Base-by-base conservation (phyloP, 2,329 filamentous ascomycete species). In the Trichoderma citrinoviride region DNA sequence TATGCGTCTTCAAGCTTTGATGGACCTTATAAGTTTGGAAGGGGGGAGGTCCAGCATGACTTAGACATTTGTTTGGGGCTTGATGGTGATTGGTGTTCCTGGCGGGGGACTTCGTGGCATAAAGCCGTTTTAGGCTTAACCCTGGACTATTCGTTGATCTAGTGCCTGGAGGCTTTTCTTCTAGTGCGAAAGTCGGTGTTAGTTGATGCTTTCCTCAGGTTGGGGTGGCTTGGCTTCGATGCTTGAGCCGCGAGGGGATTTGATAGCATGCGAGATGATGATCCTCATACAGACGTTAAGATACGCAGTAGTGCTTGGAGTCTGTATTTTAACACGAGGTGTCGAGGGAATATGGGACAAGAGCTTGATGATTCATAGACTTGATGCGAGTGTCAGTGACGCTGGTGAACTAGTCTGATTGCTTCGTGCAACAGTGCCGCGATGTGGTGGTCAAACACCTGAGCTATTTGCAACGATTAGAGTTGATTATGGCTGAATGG, bases 71-170 rank as follows among this genome's bases (percentile, higher is more conserved):
- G 4, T 21, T 50, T 4, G 7, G 27, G 37, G 0, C n/a, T 23
- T 7, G 25, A 8, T 21, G 40, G 5, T 60, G 14, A 61, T 53
- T 53, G 58, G 47, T 53, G 37, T 50, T 50, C 57, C 19, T 61
- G 40, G 60, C 46, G 19, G 52, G 49, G 8, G 17, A 21, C 43
- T 44, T 65, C 64, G 64, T 56, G 49, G 50, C 56, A 65, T 63
- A 25, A 65, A 63, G 64, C 64, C 64, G 27, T 33, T 52, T 52
- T 52, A 27, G 49, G 49, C 8, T 52, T 52, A 52, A 7, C 12
- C 5, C 5, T 52, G 27, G n/a, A 5, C 12, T 5, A 5, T 37
- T 14, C 3, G 33, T 37, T 14, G 12, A 14, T 37, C 12, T 37
- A 37, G 33, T 37, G 43, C 6, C 43, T 21, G n/a, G 23, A 33